Conservation (phyloP, 768 basidiomycete genomes). For the Auriscalpium vulgare region DNA sequence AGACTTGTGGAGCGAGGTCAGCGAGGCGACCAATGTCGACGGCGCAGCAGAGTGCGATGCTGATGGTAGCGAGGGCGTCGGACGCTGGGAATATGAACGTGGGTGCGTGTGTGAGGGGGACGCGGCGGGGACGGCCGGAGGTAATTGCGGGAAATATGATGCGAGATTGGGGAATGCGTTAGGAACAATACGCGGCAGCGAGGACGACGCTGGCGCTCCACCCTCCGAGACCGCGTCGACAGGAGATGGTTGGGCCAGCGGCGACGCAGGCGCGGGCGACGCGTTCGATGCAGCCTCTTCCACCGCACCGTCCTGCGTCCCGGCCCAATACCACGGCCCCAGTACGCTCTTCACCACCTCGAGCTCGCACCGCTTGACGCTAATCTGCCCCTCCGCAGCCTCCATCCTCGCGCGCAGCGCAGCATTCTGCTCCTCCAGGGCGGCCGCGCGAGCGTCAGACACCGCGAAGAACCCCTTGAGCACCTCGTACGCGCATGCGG, state of each 20-base stretch:
- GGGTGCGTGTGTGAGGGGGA: neutral
- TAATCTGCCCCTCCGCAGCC: slow-evolving; percentile 47
- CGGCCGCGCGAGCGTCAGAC: slow-evolving; percentile 24
- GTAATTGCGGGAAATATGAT: slow-evolving; percentile 9
- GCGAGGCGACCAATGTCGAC: neutral
- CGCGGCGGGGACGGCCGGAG: neutral
- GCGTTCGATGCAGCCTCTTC: no score
- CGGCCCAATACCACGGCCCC: slow-evolving; percentile 53
- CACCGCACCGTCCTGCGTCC: slow-evolving; percentile 11
- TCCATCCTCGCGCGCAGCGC: slow-evolving; percentile 51
- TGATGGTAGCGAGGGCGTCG: neutral
- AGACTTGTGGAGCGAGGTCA: slow-evolving; percentile 6
- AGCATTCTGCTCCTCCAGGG: slow-evolving; percentile 57
- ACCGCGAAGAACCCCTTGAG: slow-evolving; percentile 52
- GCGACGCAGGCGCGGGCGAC: neutral
- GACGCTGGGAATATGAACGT: neutral
- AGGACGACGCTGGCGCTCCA: neutral
- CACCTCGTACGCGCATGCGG: slow-evolving; percentile 48
- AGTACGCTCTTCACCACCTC: slow-evolving; percentile 45
- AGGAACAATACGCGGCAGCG: neutral
- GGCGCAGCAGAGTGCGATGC: neutral
- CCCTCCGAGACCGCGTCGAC: neutral
- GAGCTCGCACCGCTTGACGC: slow-evolving; percentile 49
- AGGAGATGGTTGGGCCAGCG: neutral
- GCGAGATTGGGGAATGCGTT: slow-evolving; percentile 6